Evolutionary conservation across 2,329 filamentous ascomycete species (phyloP), one percentile per base, ranked within the genome.

Genomic region (Grosmannia penicillata): DNA sequence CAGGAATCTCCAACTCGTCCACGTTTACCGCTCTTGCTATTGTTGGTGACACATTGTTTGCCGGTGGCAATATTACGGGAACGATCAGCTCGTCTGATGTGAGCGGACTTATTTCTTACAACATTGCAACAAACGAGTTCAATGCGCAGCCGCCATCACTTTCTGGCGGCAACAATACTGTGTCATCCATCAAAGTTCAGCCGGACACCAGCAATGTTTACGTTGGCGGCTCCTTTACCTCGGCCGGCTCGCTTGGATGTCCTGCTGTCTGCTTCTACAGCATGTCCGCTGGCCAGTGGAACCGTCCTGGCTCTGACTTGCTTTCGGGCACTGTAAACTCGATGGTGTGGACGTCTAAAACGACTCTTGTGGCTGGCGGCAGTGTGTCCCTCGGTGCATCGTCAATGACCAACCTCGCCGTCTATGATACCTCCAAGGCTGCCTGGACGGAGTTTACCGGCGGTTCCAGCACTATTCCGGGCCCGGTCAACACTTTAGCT

Each of bases 141-240:
- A 62, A 65, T 40, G 68, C 66, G 3, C 86, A 95, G 50, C 84
- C 89, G 1, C 78, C 86, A 22, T 69, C 79, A 2, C 65, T 96
- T 3, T 68, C 68, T 10, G 87, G 89, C 13, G 63, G 66, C 6
- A 70, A 76, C 44, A 75, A 77, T 21, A 72, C 75, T 3, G 86
- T 96, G 30, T 80, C 84, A 41, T 66, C 82, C 22, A 85, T 98
- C 48, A 71, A 75, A 10, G 66, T 78, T 8, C 79, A 78, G 39
- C 82, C 83, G 1, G 71, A 70, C 39, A 76, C 75, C 15, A 66
- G 69, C 2, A 75, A 91, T 36, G 67, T 98, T 11, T 98, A 82
- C 52, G 81, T 98, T 24, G 89, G 81, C 27, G 91, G 91, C 24
- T 75, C 72, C 9, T 98, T 96, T 52, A 65, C 74, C n/a, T 74